A percentile compares a stretch with the other conserved stretches of the same genome.
Evolutionary conservation across 2,329 filamentous ascomycete species (phyloP).

Genomic region (Fusarium ramigenum): DNA sequence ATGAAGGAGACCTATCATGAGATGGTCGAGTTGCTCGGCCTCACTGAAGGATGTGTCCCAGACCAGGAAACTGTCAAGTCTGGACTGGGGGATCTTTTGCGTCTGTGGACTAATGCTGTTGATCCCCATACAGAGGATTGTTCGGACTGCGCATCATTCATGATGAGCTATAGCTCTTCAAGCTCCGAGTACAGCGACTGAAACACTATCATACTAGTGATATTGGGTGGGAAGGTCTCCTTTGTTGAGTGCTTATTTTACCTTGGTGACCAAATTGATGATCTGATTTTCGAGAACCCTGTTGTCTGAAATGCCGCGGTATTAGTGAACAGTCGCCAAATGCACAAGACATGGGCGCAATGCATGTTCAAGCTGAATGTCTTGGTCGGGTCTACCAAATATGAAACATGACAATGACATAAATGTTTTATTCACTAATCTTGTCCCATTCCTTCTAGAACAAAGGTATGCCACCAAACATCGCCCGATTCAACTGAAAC

Average conservation of each 20-base stretch:
- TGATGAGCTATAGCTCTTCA: neutral
- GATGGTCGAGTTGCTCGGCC: neutral
- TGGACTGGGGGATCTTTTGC: neutral
- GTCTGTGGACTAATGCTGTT: constrained; percentile 3
- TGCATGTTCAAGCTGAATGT: neutral
- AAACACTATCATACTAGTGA: neutral
- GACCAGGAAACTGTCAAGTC: neutral
- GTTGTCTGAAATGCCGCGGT: neutral
- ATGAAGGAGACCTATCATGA: neutral
- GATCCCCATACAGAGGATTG: neutral
- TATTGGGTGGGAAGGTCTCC: no score
- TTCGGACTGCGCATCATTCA: neutral
- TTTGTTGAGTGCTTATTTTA: neutral
- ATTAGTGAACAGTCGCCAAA: neutral
- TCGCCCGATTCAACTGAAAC: neutral
- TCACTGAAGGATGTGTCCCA: accelerated
- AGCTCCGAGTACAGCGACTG: neutral
- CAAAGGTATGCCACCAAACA: neutral
- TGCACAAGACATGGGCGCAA: neutral
- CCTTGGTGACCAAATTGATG: neutral
- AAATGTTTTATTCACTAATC: neutral
- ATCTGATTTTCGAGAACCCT: neutral
- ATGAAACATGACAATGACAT: accelerated
- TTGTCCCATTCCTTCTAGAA: neutral
- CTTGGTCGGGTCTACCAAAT: accelerated